Percentiles rank a stretch among this genome's conserved stretches.
Conservation (phyloP, 176 grass and related monocot genomes). For the Oryza meridionalis region DNA sequence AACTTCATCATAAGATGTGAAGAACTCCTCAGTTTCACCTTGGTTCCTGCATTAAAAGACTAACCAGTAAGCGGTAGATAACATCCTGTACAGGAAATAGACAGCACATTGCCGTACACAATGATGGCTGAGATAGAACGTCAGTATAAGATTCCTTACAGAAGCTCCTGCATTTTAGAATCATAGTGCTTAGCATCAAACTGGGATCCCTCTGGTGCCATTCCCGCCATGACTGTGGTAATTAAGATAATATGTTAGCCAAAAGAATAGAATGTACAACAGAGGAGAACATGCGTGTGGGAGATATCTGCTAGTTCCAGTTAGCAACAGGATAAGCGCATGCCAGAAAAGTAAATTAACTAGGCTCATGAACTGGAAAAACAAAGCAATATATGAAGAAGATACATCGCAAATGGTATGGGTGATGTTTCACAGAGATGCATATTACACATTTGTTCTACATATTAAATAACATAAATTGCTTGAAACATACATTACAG, state of each 20-base stretch:
- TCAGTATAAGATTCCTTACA: constrained; percentile 24
- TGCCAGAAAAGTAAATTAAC: neutral
- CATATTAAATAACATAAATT: neutral
- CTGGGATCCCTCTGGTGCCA: constrained; percentile 79
- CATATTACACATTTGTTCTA: neutral
- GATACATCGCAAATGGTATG: neutral
- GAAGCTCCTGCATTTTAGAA: constrained; percentile 84
- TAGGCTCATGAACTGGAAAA: neutral
- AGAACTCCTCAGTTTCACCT: constrained; percentile 76
- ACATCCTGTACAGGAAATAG: neutral
- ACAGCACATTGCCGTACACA: neutral
- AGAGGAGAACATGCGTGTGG: neutral
- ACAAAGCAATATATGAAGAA: neutral
- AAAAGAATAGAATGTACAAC: neutral
- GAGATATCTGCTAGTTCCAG: neutral
- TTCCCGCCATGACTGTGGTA: constrained; percentile 69
- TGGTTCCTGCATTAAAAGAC: constrained; percentile 42
- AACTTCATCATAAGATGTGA: constrained; percentile 86
- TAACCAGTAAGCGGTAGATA: neutral
- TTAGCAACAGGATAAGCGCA: neutral
- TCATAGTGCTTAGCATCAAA: constrained; percentile 87
- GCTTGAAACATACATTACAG: neutral
- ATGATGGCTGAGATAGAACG: neutral
- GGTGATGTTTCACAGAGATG: neutral
- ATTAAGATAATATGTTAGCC: neutral